Evolutionary conservation across 78 protist genomes (phyloP).

Genomic region (Tieghemostelium lacteum): DNA sequence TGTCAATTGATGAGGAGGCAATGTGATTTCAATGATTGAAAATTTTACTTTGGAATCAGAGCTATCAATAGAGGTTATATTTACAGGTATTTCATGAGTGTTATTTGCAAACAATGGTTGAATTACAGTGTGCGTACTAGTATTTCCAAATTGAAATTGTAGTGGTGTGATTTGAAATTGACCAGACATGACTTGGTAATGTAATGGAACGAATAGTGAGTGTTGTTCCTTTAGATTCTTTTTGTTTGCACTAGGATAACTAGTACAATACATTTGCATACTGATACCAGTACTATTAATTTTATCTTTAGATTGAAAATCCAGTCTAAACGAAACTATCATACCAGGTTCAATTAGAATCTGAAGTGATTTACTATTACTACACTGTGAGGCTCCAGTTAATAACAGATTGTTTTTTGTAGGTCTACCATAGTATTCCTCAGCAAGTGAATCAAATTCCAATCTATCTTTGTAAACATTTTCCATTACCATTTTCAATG

Average conservation of each 20-base stretch:
- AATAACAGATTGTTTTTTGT: background rate
- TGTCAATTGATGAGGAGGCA: slow-evolving; percentile 3
- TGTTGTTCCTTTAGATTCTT: background rate
- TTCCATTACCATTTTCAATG: background rate
- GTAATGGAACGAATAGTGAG: background rate
- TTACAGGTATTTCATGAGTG: slow-evolving; percentile 3
- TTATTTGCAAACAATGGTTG: slow-evolving; percentile 16
- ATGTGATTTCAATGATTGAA: background rate
- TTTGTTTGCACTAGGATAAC: background rate
- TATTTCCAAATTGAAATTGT: background rate
- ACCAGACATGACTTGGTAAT: slow-evolving; percentile 10
- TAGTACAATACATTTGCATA: background rate
- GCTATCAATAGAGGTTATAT: slow-evolving; percentile 14
- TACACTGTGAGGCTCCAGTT: no score
- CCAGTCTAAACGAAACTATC: slow-evolving; percentile 9
- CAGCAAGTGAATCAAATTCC: slow-evolving; percentile 8
- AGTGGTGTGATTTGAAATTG: background rate
- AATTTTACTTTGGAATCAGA: slow-evolving; percentile 7
- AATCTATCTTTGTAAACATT: slow-evolving; percentile 9
- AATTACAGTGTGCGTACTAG: background rate
- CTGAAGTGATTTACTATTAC: no score
- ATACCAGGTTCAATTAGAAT: background rate
- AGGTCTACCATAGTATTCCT: background rate
- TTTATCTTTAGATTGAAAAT: background rate
- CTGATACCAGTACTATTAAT: background rate